These are phyloP conservation scores for Gastrolobium bilobum DNA, from an alignment of 306 rosid genomes.

Conservation along the genomic window DNA sequence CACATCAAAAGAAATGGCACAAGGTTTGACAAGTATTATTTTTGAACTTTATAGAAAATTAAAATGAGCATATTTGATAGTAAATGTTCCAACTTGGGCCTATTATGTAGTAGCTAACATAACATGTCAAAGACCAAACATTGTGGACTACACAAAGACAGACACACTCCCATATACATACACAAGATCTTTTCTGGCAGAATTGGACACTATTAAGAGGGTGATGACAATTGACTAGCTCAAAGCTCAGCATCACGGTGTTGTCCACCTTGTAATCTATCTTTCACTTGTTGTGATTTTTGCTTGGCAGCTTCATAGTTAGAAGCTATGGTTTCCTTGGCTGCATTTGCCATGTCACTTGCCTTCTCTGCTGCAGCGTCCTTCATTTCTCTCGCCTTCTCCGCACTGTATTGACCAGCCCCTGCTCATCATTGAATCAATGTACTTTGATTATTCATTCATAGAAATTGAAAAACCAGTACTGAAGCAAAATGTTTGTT, in stretches of 20 bases:
- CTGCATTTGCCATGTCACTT: conserved; percentile 41
- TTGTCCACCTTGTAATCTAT: conserved; percentile 33
- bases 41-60: background rate
- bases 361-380: conserved; percentile 56
- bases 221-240: background rate
- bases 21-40: background rate
- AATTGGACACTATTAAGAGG: background rate
- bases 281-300: conserved; percentile 51
- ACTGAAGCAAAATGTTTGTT: background rate
- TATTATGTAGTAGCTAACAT: background rate
- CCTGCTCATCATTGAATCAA: conserved; percentile 49
- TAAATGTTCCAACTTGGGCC: conserved; percentile 7
- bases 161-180: conserved; percentile 5
- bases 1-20: background rate
- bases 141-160: background rate
- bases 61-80: background rate
- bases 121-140: background rate
- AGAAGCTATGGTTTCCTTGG: conserved; percentile 49
- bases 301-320: conserved; percentile 54
- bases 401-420: conserved; percentile 57
- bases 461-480: background rate
- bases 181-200: conserved; percentile 9
- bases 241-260: conserved; percentile 69
- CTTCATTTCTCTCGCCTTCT: conserved; percentile 56
- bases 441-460: background rate